Evolutionary conservation across 2,329 filamentous ascomycete genomes (phyloP), one percentile per base, ranked within the genome.

Genomic region (Eurotiales sp.): DNA sequence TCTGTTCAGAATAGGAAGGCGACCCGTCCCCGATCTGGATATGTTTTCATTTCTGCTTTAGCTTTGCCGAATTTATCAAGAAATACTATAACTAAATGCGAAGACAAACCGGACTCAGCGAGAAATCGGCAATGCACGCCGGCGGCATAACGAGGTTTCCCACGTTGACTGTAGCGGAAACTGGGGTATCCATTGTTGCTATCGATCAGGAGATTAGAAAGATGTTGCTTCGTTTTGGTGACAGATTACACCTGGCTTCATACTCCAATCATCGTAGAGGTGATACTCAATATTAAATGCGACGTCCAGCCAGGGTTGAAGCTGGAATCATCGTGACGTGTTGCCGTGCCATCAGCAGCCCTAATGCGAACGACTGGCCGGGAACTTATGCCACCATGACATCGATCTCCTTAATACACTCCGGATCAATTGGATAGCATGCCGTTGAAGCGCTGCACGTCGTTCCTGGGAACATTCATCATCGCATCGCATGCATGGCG

Each of bases 51-150:
- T 15, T n/a, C 3, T 8, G 6, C 12, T 7, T 49, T 17, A 46
- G n/a, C 15, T 2, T 22, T 15, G 3, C n/a, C n/a, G 12, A 3
- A 12, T 10, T 8, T 3, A 21, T 39, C 17, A 41, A n/a, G 3
- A 44, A 11, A 30, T 14, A 15, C 32, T 12, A 8, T 39, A 30
- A 19, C 12, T 15, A 3, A 6, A 2, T 19, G 23, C 8, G 11
- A 19, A n/a, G 27, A 52, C 57, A 11, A 52, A 64, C 62, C 2
- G 90, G 89, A 53, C 95, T 83, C 53, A 95, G 77, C 66, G 90
- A 95, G 67, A 95, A 95, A 71, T 95, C 90, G 54, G 85, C 90
- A 47, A 86, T 89, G 70, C 88, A 92, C 40, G 79, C 72, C 50
- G 79, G 73, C 2, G 90, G 90, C 0, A 88, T 90, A 7, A 49